phyloP scores from a whole-genome alignment of 768 basidiomycete genomes.

The Boletus rubroflammeus region DNA sequence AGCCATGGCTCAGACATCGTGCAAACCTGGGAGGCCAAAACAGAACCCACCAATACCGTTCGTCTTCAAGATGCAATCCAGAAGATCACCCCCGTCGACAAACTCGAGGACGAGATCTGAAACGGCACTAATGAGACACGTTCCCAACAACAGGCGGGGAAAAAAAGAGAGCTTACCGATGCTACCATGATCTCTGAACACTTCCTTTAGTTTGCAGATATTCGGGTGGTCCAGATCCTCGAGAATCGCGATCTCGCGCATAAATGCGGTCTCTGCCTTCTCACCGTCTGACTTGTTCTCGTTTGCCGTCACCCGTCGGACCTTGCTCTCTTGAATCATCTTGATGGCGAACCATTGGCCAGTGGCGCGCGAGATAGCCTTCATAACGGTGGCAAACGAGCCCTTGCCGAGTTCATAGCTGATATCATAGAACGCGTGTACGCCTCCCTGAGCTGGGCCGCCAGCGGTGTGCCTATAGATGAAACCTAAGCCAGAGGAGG shows the following conservation, averaged over 20 bases:
- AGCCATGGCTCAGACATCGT: background rate
- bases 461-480: slow-evolving; percentile 65
- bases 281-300: slow-evolving; percentile 28
- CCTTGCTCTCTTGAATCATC: slow-evolving; percentile 62
- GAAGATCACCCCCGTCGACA: slow-evolving; percentile 83
- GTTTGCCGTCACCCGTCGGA: slow-evolving; percentile 36
- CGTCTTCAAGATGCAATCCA: slow-evolving; percentile 68
- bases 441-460: slow-evolving; percentile 45
- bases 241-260: slow-evolving; percentile 77
- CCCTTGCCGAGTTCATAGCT: slow-evolving; percentile 79
- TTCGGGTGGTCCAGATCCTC: slow-evolving; percentile 74
- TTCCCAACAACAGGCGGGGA: background rate
- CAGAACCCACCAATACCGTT: slow-evolving; percentile 56
- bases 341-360: slow-evolving; percentile 85
- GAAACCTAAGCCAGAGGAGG: slow-evolving; percentile 45
- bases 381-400: slow-evolving; percentile 87
- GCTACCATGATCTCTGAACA: slow-evolving; percentile 61
- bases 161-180: slow-evolving; percentile 48
- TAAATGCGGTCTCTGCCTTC: slow-evolving; percentile 41
- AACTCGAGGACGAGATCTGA: slow-evolving; percentile 81
- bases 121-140: slow-evolving; percentile 24
- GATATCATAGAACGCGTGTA: slow-evolving; percentile 67
- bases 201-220: slow-evolving; percentile 76
- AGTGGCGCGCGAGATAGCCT: slow-evolving; percentile 67
- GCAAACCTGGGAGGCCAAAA: background rate